Conservation (phyloP, 1,284 basidiomycete genomes). For the Paramarasmius palmivorus region DNA sequence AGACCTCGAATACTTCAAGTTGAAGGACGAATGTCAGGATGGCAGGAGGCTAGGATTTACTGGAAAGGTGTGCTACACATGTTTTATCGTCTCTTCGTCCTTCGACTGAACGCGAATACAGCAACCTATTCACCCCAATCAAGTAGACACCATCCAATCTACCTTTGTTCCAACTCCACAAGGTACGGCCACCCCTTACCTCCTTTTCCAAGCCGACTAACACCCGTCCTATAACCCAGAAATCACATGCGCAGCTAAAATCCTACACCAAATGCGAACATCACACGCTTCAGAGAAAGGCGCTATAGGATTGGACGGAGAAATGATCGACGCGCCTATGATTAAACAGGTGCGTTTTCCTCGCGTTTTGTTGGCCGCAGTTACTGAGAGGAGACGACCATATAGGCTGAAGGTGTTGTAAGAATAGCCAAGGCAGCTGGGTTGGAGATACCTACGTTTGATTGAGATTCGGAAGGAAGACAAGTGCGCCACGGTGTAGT, state of each 20-base stretch:
- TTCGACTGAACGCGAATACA: constrained; percentile 29
- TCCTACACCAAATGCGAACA: constrained; percentile 66
- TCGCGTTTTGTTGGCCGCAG: not conserved
- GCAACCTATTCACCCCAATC: constrained; percentile 94
- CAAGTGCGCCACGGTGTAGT: too few relatives aligned
- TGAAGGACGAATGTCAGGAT: constrained; percentile 79
- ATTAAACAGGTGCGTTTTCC: constrained; percentile 65
- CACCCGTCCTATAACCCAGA: constrained; percentile 49
- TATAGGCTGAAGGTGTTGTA: not conserved
- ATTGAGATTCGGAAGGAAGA: too few relatives aligned
- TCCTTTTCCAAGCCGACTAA: not conserved
- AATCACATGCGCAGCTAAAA: constrained; percentile 76
- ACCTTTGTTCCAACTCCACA: constrained; percentile 77
- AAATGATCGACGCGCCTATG: constrained; percentile 95
- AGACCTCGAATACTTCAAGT: constrained; percentile 63
- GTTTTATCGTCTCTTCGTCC: not conserved
- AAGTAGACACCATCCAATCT: constrained; percentile 78
- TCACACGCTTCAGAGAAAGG: constrained; percentile 46
- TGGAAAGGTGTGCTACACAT: constrained; percentile 67
- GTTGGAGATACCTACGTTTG: too few relatives aligned
- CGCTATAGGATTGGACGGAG: constrained; percentile 59
- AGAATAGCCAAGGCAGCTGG: not conserved
- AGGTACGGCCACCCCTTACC: constrained; percentile 43
- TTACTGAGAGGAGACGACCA: not conserved
- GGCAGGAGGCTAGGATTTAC: constrained; percentile 80